Conservation (phyloP, 1,139 yeast species). For the Taphrina deformans region DNA sequence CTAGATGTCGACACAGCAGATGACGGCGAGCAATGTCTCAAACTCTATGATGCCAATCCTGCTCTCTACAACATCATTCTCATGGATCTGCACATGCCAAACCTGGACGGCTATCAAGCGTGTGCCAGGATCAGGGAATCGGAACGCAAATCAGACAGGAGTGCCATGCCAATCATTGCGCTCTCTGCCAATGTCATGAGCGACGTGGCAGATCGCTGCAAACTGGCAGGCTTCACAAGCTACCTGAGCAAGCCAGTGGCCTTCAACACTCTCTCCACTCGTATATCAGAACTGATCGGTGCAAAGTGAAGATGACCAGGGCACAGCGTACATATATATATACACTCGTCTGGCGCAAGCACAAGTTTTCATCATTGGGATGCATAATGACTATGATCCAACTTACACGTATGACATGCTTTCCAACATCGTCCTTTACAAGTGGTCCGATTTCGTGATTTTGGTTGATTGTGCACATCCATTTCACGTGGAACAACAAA, state of each 20-base stretch:
- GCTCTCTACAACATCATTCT: constrained; percentile 56
- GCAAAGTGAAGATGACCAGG: background rate
- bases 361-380: background rate
- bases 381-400: background rate
- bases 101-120: constrained; percentile 35
- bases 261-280: constrained; percentile 22
- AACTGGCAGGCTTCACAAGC: constrained; percentile 84
- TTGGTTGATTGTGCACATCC: no score
- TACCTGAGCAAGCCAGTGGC: constrained; percentile 75
- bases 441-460: no score
- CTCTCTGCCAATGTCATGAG: constrained; percentile 94
- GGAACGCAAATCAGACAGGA: constrained; percentile 41
- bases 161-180: constrained; percentile 61
- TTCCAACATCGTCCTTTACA: no score
- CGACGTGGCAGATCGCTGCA: constrained; percentile 79
- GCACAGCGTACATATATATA: background rate
- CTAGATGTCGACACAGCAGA: constrained; percentile 69
- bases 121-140: constrained; percentile 55
- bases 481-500: no score
- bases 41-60: constrained; percentile 47
- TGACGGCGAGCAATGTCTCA: constrained; percentile 85
- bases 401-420: no score
- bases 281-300: constrained; percentile 16
- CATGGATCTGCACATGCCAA: constrained; percentile 37
- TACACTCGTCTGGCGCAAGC: background rate